Conservation (phyloP, 1,284 basidiomycete genomes). For the Calocybe gambosa region DNA sequence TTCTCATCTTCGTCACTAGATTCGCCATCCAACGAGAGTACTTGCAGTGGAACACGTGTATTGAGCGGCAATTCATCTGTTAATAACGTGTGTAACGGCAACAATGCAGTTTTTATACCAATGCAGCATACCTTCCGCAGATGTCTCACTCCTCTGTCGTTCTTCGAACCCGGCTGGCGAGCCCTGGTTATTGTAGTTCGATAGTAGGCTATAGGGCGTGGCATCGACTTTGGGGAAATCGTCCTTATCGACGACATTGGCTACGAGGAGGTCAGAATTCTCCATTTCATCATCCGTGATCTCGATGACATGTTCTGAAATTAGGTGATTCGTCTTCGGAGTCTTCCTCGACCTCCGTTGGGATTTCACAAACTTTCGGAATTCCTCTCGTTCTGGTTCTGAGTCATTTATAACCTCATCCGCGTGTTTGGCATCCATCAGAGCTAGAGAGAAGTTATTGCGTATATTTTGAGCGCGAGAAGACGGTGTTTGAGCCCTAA, state of each 20-base stretch:
- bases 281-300: slow-evolving; percentile 18
- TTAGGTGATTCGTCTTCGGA: neutral
- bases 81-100: neutral
- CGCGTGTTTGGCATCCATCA: slow-evolving; percentile 9
- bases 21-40: neutral
- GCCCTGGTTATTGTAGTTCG: neutral
- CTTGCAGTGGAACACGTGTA: neutral
- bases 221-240: neutral
- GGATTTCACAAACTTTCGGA: slow-evolving; percentile 25
- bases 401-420: slow-evolving; percentile 56
- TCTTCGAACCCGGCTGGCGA: neutral
- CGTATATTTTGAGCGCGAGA: neutral
- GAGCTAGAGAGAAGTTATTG: neutral
- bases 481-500: neutral
- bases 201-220: neutral
- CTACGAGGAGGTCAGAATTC: neutral
- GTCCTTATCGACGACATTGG: neutral
- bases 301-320: slow-evolving; percentile 17
- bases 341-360: slow-evolving; percentile 7
- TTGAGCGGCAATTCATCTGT: neutral
- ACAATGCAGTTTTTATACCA: neutral
- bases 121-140: neutral
- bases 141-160: neutral
- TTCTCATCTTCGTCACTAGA: slow-evolving; percentile 15
- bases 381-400: slow-evolving; percentile 56